Base-by-base conservation (phyloP, 148 eudicot species). In the Limonium bicolor region DNA sequence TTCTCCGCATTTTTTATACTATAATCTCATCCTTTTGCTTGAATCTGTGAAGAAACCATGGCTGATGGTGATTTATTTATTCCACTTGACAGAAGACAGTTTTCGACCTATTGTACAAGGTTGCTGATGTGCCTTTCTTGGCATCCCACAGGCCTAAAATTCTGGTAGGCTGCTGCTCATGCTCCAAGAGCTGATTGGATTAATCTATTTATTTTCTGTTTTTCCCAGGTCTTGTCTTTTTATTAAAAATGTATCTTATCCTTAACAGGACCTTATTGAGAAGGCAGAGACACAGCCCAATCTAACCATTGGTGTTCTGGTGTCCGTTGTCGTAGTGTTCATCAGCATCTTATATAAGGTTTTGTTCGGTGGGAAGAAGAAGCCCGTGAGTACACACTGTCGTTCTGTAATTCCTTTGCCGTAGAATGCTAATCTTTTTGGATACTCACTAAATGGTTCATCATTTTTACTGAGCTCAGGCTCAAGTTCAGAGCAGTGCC, bases 281-380 rank as follows among this genome's bases (percentile, higher is more conserved):
- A 75, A 88, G 65, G 97, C 87, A n/a, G 97, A 88, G 71, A 66
- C 74, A 26, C 86, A 90, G 43, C 75, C 97, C 17, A 80, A 72
- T 43, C 36, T 84, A 47, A 72, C 87, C 12, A 53, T 84, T 41
- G 97, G 93, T 5, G 54, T 59, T 55, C 43, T 90, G 8, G 65
- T 63, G 33, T 64, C 97, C 2, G 10, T 83, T 16, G 53, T 58
- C 0, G 65, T 84, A 13, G 62, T 84, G 44, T 12, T 90, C 21
- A 6, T 77, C 22, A 63, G 70, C 2, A 13, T 69, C 38, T 24
- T 84, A 13, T 36, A 72, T 38, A 84, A 60, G 70, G 51, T 84
- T 38, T 56, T 90, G 36, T 80, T 90, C 13, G 93, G 87, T 22
- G 87, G 95, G 26, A 40, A 40, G 51, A 90, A 75, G 82, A 84